Evolutionary conservation across 352 stramenopile species (phyloP), one percentile per base, ranked within the genome.

Genomic region (Plasmopara halstedii): DNA sequence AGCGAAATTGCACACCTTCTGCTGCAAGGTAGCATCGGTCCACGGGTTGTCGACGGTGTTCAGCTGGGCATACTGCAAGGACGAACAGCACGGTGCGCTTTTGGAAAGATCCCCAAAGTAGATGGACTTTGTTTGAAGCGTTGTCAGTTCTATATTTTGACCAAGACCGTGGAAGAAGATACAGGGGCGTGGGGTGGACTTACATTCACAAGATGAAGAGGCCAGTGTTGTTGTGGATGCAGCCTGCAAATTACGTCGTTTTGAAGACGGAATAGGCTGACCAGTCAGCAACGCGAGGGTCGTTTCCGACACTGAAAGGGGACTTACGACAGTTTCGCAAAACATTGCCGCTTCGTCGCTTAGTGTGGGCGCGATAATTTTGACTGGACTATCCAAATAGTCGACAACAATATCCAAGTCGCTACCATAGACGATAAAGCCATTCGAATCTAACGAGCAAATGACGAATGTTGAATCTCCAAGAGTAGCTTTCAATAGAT

Each of bases 31-130:
- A 0, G 53, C 34, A 19, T 62, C 48, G 4, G 52, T 72, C 67
- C 67, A 79, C 1, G 43, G 65, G 29, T 56, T 48, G 26, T 67
- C 53, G 0, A 53, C 15, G 11, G 62, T 79, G 35, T 74, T 53
- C 3, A 74, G 52, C 20, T 56, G 40, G 2, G 46, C 43, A 29
- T 63, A 79, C 20, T 65, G 54, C 15, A 61, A 56, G 0, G 54
- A 64, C 1, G 51, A 55, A 19, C 67, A 79, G 38, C 67, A 79
- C 8, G 65, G 65, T 0, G 65, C 56, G 3, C 64, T 43, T 14
- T 49, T 49, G 0, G 52, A 53, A 17, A 81, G 39, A 36, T 70
- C 57, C 1, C 64, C 63, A 78, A 2, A 20, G 35, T 3, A 23
- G 34, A 9, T 33, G 19, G 17, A 49, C 46, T n/a, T 18, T 35